A percentile compares a stretch with the other conserved stretches of the same genome.
phyloP scores from a whole-genome alignment of 1,284 basidiomycete genomes.

The Melampsora larici-populina region DNA sequence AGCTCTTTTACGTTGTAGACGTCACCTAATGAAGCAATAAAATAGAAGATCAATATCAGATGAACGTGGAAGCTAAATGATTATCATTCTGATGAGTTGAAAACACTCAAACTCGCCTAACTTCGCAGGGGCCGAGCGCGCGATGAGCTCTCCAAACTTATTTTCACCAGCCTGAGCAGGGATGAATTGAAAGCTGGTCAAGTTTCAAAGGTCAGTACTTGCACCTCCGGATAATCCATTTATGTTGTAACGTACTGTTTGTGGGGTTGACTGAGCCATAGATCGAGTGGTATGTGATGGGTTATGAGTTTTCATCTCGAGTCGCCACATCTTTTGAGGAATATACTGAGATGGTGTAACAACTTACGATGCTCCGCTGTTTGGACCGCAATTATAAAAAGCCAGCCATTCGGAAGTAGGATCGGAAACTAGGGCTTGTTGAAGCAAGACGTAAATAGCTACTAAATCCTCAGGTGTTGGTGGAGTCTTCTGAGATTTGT shows the following conservation, averaged over 20 bases:
- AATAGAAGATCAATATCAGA: conserved; percentile 43
- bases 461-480: conserved; percentile 72
- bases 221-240: neutral
- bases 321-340: neutral
- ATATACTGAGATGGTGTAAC: neutral
- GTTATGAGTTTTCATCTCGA: neutral
- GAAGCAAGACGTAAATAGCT: conserved; percentile 66
- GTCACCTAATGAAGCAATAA: conserved; percentile 1
- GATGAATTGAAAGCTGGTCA: conserved; percentile 48
- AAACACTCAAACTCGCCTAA: conserved; percentile 26
- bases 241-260: conserved; percentile 45
- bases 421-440: conserved; percentile 62
- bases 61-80: neutral
- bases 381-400: conserved; percentile 80
- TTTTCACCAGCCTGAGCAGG: conserved; percentile 45
- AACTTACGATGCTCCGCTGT: conserved; percentile 65
- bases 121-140: conserved; percentile 44
- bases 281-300: neutral
- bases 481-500: conserved; percentile 70
- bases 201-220: too few relatives aligned
- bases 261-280: conserved; percentile 47
- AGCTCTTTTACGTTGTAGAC: conserved; percentile 9
- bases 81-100: neutral
- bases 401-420: conserved; percentile 61
- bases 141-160: conserved; percentile 47